phyloP scores from a whole-genome alignment of 2,329 filamentous ascomycete species.

The Teratosphaeria zuluensis region DNA sequence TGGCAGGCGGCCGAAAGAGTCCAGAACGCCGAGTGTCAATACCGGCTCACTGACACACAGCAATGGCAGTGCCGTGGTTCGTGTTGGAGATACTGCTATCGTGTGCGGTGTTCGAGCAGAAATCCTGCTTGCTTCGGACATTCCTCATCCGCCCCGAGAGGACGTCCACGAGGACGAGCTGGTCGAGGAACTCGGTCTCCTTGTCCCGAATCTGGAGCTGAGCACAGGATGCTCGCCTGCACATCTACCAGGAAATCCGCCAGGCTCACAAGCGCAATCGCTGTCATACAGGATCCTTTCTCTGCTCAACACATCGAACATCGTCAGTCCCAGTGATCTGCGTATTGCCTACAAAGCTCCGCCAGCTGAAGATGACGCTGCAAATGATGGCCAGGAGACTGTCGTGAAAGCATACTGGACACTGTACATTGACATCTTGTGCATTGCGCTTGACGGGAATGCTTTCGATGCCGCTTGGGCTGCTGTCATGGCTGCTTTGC shows the following conservation, averaged over 20 bases:
- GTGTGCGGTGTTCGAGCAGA: slow-evolving; percentile 88
- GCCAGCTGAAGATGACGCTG: slow-evolving; percentile 38
- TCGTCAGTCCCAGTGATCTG: slow-evolving; percentile 60
- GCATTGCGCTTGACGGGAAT: slow-evolving; percentile 86
- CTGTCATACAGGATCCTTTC: slow-evolving; percentile 71
- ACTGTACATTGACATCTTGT: slow-evolving; percentile 89
- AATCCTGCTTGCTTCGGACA: slow-evolving; percentile 64
- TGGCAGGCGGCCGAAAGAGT: slow-evolving; percentile 60
- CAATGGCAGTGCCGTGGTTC: slow-evolving; percentile 80
- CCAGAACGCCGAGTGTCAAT: slow-evolving; percentile 67
- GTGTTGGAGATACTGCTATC: slow-evolving; percentile 83
- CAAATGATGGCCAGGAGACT: slow-evolving; percentile 26
- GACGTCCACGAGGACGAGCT: slow-evolving; percentile 17
- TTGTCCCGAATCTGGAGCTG: slow-evolving; percentile 90
- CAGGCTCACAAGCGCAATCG: slow-evolving; percentile 69
- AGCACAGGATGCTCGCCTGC: slow-evolving; percentile 81
- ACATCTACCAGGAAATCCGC: slow-evolving; percentile 75
- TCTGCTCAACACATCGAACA: slow-evolving; percentile 59
- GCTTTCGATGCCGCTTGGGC: slow-evolving; percentile 87
- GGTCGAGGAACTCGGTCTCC: slow-evolving; percentile 50
- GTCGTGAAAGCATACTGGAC: slow-evolving; percentile 84
- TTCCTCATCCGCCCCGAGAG: slow-evolving; percentile 50
- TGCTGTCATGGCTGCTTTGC: slow-evolving; percentile 69
- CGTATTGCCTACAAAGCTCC: slow-evolving; percentile 49
- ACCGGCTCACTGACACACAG: slow-evolving; percentile 77